Conservation (phyloP, 2,329 filamentous ascomycete genomes). For the Coniochaeta sp. region DNA sequence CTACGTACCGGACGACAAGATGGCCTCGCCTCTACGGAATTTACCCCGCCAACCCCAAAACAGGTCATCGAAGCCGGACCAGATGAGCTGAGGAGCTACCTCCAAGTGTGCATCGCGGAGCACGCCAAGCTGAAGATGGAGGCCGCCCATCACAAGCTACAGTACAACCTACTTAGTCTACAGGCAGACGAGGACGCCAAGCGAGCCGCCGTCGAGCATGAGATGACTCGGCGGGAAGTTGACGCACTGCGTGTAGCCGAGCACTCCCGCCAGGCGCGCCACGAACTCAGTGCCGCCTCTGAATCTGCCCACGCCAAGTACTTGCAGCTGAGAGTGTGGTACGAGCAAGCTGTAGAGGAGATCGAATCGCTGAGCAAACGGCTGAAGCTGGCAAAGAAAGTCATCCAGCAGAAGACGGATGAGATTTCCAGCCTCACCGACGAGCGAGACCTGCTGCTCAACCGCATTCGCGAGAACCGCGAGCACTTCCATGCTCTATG, state of each 20-base stretch:
- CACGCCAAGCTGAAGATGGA: constrained; percentile 65
- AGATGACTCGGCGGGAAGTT: constrained; percentile 83
- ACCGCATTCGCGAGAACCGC: constrained; percentile 80
- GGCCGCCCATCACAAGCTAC: constrained; percentile 82
- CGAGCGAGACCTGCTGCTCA: constrained; percentile 69
- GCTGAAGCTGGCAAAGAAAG: constrained; percentile 65
- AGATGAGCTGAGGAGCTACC: constrained; percentile 49
- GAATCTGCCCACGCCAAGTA: constrained; percentile 48
- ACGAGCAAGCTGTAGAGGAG: constrained; percentile 59
- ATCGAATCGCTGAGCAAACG: constrained; percentile 57
- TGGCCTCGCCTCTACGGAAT: constrained; percentile 26
- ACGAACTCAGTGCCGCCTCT: constrained; percentile 42
- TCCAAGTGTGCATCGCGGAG: constrained; percentile 46
- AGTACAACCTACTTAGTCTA: constrained; percentile 76
- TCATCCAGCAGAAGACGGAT: constrained; percentile 72
- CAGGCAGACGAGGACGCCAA: constrained; percentile 81
- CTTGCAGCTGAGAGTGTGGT: constrained; percentile 56
- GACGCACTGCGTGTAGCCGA: constrained; percentile 74
- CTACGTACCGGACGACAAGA: constrained; percentile 24
- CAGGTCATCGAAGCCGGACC: constrained; percentile 44
- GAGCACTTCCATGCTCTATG: constrained; percentile 77
- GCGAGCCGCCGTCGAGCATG: constrained; percentile 81
- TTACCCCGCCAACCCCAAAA: constrained; percentile 35
- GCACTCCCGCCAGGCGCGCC: constrained; percentile 53
- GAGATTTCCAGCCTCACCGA: constrained; percentile 63